Conservation (phyloP, 495 filamentous ascomycete genomes). For the Cetradonia linearis region DNA sequence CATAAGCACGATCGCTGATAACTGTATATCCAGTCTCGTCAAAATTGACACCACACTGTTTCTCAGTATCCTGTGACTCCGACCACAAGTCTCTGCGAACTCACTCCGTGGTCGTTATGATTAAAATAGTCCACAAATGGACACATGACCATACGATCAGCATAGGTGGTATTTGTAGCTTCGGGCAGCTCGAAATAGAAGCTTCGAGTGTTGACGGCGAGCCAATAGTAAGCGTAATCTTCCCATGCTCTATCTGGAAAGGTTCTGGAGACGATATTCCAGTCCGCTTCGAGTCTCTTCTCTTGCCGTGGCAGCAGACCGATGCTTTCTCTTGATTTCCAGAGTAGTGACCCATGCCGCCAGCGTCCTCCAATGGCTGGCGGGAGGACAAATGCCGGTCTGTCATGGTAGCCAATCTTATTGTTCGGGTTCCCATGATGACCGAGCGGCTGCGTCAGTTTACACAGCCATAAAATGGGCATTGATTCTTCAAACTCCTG, state of each 20-base stretch:
- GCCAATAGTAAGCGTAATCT: conserved; percentile 62
- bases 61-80: conserved; percentile 5
- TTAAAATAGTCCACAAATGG: conserved; percentile 89
- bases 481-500: conserved; percentile 50
- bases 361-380: conserved; percentile 36
- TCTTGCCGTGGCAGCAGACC: conserved; percentile 51
- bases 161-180: conserved; percentile 40
- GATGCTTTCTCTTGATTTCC: background rate
- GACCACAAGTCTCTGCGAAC: conserved; percentile 12
- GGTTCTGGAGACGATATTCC: conserved; percentile 40
- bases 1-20: conserved; percentile 43
- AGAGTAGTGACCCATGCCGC: conserved; percentile 24
- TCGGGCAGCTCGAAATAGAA: conserved; percentile 59
- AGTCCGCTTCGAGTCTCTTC: conserved; percentile 53
- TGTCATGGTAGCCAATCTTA: background rate
- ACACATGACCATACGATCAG: conserved; percentile 70
- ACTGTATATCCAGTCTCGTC: conserved; percentile 52
- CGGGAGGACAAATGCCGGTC: conserved; percentile 27
- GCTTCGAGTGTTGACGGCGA: conserved; percentile 71
- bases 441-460: conserved; percentile 28
- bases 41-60: conserved; percentile 53
- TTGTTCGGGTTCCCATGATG: background rate
- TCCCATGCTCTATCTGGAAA: conserved; percentile 45
- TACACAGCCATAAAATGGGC: conserved; percentile 57
- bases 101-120: conserved; percentile 48